phyloP scores from a whole-genome alignment of 2,329 filamentous ascomycete species.

The Penicillium polonicum region DNA sequence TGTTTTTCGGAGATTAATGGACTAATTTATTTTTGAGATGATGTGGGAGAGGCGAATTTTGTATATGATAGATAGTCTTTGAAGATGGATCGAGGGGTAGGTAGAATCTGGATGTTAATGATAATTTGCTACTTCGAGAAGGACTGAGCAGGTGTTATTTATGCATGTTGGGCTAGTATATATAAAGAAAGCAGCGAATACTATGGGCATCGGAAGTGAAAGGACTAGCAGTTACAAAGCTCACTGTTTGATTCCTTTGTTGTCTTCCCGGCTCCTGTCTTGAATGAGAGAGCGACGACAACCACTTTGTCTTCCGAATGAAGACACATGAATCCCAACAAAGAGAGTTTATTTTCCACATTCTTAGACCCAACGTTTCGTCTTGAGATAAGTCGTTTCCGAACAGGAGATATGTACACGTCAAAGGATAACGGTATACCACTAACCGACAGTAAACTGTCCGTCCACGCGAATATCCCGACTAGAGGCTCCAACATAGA shows the following conservation, averaged over 20 bases:
- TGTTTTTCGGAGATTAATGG: neutral
- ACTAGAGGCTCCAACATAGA: slow-evolving; percentile 25
- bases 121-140: neutral
- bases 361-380: neutral
- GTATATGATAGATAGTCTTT: neutral
- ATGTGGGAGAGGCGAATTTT: neutral
- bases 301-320: no score
- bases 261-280: neutral
- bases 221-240: neutral
- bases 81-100: neutral
- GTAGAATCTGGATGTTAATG: neutral
- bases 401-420: neutral
- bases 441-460: slow-evolving; percentile 4
- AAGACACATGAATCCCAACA: neutral
- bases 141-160: neutral
- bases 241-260: neutral
- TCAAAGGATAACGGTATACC: neutral
- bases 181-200: neutral
- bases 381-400: neutral
- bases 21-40: accelerated
- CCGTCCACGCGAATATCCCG: slow-evolving; percentile 19
- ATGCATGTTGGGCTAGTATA: neutral
- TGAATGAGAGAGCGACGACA: neutral
- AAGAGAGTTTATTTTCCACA: neutral
- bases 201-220: neutral